Percentiles rank a stretch among this genome's conserved stretches.
phyloP scores from a whole-genome alignment of 2,329 filamentous ascomycete species.

The Fusarium sp. region DNA sequence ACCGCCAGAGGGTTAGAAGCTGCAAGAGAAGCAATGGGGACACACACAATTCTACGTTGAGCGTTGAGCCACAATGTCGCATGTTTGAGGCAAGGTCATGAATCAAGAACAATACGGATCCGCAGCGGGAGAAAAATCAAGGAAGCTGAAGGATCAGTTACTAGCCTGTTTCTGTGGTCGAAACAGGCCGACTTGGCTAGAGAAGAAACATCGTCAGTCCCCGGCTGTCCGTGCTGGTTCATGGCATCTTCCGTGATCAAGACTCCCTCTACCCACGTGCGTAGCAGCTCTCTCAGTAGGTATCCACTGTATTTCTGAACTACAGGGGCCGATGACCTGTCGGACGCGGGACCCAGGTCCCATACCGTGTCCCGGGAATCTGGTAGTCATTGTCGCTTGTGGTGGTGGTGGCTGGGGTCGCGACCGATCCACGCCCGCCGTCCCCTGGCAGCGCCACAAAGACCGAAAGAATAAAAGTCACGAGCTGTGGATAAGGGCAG shows the following conservation, averaged over 20 bases:
- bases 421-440: not conserved
- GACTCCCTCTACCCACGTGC: not conserved
- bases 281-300: not conserved
- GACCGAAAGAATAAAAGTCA: not conserved
- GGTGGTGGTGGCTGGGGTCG: slow-evolving; percentile 1
- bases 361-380: not conserved
- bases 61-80: slow-evolving; percentile 28
- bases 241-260: not conserved
- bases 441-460: not conserved
- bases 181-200: not conserved
- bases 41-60: slow-evolving; percentile 14
- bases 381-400: not conserved
- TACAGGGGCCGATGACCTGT: not conserved
- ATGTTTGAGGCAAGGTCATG: slow-evolving; percentile 3
- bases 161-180: not conserved
- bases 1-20: slow-evolving; percentile 5
- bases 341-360: not conserved
- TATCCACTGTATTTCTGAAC: not conserved
- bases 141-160: not conserved
- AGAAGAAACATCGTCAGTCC: not conserved
- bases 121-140: not conserved
- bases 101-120: slow-evolving; percentile 2
- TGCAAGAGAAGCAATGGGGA: slow-evolving; percentile 12
- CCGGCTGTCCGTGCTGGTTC: not conserved
- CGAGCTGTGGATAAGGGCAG: not conserved